Conservation (phyloP, 1,139 yeast genomes). For the Sugiyamaella sp. region DNA sequence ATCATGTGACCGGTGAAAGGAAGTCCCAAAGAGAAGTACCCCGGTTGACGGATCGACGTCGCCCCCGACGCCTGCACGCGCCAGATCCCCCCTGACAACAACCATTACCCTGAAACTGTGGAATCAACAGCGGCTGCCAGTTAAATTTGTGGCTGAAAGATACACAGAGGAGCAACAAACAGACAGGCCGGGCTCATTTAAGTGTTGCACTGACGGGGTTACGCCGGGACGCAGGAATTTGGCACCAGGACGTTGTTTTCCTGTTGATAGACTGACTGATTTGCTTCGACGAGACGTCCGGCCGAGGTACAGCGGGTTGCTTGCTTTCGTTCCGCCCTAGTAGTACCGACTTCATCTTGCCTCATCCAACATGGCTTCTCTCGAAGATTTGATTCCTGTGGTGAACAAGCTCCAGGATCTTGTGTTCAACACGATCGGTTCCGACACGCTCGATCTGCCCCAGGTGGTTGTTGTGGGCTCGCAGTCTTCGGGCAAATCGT, state of each 20-base stretch:
- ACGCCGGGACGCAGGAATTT: not conserved
- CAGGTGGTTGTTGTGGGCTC: conserved; percentile 86
- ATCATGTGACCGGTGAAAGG: too few relatives aligned
- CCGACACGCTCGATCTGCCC: conserved; percentile 71
- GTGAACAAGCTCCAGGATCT: conserved; percentile 53
- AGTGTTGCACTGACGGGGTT: not conserved
- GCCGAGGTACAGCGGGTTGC: not conserved
- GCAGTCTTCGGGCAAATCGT: conserved; percentile 79
- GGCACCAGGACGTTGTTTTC: not conserved
- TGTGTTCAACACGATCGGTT: conserved; percentile 53
- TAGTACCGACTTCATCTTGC: not conserved
- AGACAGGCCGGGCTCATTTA: not conserved
- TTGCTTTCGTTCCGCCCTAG: not conserved
- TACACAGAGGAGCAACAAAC: not conserved
- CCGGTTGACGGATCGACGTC: not conserved
- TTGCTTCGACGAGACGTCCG: too few relatives aligned
- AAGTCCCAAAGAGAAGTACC: not conserved
- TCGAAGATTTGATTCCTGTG: conserved; percentile 82
- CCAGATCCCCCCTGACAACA: conserved; percentile 2
- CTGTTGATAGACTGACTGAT: too few relatives aligned
- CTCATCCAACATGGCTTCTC: conserved; percentile 33
- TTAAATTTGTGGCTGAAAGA: conserved; percentile 1
- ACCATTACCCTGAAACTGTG: conserved; percentile 4
- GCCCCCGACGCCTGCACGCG: conserved; percentile 8
- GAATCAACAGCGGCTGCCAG: not conserved